phyloP scores from a whole-genome alignment of 495 filamentous ascomycete genomes.

The Daldinia childiae region DNA sequence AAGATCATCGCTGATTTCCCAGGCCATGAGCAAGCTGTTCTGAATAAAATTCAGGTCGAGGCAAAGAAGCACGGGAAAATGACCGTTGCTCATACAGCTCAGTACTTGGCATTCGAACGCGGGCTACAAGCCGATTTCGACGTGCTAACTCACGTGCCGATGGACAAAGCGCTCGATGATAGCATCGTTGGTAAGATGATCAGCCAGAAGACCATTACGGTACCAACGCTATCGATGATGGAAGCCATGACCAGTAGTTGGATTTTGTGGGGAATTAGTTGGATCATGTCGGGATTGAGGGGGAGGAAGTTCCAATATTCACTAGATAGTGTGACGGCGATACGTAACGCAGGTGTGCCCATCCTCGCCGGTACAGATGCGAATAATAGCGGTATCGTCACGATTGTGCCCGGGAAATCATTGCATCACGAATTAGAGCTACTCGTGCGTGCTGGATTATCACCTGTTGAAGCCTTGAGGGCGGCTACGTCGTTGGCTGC shows the following conservation, averaged over 20 bases:
- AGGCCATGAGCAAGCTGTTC: conserved; percentile 42
- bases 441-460: conserved; percentile 40
- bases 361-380: conserved; percentile 47
- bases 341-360: conserved; percentile 42
- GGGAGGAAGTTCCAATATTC: conserved; percentile 30
- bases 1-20: conserved; percentile 51
- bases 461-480: conserved; percentile 46
- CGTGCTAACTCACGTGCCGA: conserved; percentile 46
- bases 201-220: conserved; percentile 31
- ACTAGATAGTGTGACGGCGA: conserved; percentile 36
- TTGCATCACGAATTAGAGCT: conserved; percentile 45
- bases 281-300: conserved; percentile 9
- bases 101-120: conserved; percentile 37
- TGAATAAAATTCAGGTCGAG: conserved; percentile 40
- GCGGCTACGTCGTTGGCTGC: conserved; percentile 48
- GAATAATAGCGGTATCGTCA: conserved; percentile 37
- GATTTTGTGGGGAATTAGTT: conserved; percentile 31
- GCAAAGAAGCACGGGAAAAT: conserved; percentile 38
- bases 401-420: conserved; percentile 36
- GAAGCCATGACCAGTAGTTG: conserved; percentile 34
- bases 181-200: conserved; percentile 29
- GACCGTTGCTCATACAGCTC: conserved; percentile 44
- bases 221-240: conserved; percentile 48
- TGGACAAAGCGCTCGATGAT: conserved; percentile 40
- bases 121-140: conserved; percentile 40